Evolutionary conservation across 2,329 filamentous ascomycete species (phyloP), one percentile per base, ranked within the genome.

Genomic region (Mycosphaerella sp.): DNA sequence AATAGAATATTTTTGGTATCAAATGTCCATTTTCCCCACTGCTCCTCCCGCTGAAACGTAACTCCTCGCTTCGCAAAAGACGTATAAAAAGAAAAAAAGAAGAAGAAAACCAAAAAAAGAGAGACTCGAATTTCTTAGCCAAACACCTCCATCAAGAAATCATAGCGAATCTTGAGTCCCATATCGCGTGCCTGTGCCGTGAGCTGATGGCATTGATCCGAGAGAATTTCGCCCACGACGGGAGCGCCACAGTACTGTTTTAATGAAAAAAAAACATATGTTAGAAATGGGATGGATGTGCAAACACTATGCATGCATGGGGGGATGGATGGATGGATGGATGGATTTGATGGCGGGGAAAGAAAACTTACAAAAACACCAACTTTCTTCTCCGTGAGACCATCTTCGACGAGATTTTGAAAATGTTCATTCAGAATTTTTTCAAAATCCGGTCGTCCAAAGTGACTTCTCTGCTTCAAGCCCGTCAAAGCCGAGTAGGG

Each of bases 121-220:
- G n/a, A n/a, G 6, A 10, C 42, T n/a, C 14, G 14, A 17, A 17
- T 32, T 10, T 8, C 23, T 54, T 40, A 62, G 10, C 74, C 76
- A 69, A 82, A 82, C 0, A 81, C 78, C 59, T 81, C 79, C 52
- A 79, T 79, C 73, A 80, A 78, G 50, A 82, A 82, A 50, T 78
- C 71, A 64, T 82, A 82, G 62, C 79, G 71, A 32, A 82, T 72
- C 61, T 74, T 76, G 46, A 73, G 75, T 12, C 74, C 76, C 58
- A 80, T 78, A n/a, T 74, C 68, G 31, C 77, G 69, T 0, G 76
- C 78, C 57, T 77, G 73, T 1, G 75, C 69, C 8, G 76, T 80
- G 60, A 82, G 64, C 56, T 73, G 68, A 4, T 73, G 67, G 54
- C 79, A 82, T 58, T 76, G 73, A 67, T 82, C 79, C 8, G 78